phyloP scores from a whole-genome alignment of 2,329 filamentous ascomycete species.

The Arthrobotrys musiformis region DNA sequence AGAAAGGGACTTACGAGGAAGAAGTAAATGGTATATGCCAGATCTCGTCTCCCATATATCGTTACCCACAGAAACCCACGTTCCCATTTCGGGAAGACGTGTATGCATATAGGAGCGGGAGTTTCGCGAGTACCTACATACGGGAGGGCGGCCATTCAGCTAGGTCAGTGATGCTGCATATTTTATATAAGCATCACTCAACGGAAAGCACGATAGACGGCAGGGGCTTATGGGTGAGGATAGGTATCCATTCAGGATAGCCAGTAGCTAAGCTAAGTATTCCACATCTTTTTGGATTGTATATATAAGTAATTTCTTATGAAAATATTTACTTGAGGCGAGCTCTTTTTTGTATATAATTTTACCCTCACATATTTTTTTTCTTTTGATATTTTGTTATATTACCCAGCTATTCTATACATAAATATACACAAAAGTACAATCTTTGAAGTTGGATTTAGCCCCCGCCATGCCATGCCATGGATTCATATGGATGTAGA shows the following conservation, averaged over 20 bases:
- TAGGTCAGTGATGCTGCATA: neutral
- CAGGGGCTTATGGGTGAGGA: neutral
- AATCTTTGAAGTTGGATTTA: neutral
- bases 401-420: conserved; percentile 17
- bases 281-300: conserved; percentile 8
- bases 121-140: neutral
- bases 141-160: neutral
- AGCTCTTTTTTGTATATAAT: conserved; percentile 15
- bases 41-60: neutral
- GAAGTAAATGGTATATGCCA: conserved; percentile 59
- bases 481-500: too few species aligned
- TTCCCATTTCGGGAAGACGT: conserved; percentile 1
- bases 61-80: neutral
- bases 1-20: conserved; percentile 69
- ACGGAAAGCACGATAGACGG: neutral
- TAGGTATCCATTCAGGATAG: neutral
- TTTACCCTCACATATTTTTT: neutral
- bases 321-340: neutral
- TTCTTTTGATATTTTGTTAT: neutral
- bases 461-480: neutral
- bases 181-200: neutral
- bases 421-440: neutral
- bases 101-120: neutral
- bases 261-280: conserved; percentile 2
- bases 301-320: conserved; percentile 9